Percentiles rank a stretch among this genome's conserved stretches.
phyloP scores from a whole-genome alignment of 768 basidiomycete species.

The Tricholoma bakamatsutake region DNA sequence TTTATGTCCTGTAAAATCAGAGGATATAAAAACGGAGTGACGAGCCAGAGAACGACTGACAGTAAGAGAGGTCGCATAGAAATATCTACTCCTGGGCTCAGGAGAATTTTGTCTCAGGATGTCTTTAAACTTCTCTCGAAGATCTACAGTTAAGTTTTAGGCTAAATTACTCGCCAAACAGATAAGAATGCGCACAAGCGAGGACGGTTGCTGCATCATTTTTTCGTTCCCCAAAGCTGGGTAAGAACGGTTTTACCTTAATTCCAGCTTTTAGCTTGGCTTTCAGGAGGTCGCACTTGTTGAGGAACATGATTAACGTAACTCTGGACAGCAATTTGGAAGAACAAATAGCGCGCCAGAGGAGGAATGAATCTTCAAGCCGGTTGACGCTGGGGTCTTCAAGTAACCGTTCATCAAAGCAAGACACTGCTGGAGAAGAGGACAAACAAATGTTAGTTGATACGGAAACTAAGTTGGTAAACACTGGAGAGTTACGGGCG shows the following conservation, averaged over 20 bases:
- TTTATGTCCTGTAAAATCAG: conserved; percentile 40
- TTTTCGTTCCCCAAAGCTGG: conserved; percentile 54
- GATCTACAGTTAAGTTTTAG: conserved; percentile 19
- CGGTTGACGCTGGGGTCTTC: conserved; percentile 63
- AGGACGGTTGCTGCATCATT: conserved; percentile 52
- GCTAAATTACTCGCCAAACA: neutral
- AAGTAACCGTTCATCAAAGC: conserved; percentile 38
- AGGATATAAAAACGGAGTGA: neutral
- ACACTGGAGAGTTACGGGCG: conserved; percentile 40
- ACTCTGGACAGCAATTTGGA: conserved; percentile 53
- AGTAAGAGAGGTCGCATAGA: conserved; percentile 54
- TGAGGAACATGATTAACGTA: conserved; percentile 67
- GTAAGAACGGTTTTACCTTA: conserved; percentile 47
- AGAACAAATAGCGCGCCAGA: conserved; percentile 61
- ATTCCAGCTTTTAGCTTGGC: conserved; percentile 41
- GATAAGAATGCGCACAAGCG: conserved; percentile 40
- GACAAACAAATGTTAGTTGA: neutral
- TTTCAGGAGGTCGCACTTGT: conserved; percentile 64
- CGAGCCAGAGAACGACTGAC: conserved; percentile 29
- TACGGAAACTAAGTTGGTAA: conserved; percentile 30
- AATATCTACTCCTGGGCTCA: conserved; percentile 45
- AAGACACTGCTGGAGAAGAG: conserved; percentile 30
- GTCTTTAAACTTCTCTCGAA: conserved; percentile 39
- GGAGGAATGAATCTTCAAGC: conserved; percentile 63
- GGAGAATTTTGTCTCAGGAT: conserved; percentile 49